phyloP scores from a whole-genome alignment of 371 early-diverging fungal genomes.

The Haplosporangium sp. region DNA sequence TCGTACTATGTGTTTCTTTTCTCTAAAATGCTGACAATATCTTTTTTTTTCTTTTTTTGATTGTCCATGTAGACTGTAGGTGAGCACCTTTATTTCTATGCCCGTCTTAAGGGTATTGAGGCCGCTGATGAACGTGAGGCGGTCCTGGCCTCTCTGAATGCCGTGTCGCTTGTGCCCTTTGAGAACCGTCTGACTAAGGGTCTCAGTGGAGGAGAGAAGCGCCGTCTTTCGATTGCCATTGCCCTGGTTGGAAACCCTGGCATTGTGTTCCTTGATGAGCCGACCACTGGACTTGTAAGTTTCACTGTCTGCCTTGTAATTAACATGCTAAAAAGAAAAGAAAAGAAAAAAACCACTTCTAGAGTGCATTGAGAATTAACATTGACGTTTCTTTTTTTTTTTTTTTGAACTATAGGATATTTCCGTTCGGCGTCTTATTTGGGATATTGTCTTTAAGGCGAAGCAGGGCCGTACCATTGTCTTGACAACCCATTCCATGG shows the following conservation, averaged over 20 bases:
- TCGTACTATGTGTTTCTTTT: background rate
- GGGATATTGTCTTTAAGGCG: slow-evolving; percentile 73
- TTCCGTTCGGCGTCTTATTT: slow-evolving; percentile 74
- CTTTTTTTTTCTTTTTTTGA: background rate
- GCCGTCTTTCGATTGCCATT: slow-evolving; percentile 72
- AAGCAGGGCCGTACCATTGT: slow-evolving; percentile 71
- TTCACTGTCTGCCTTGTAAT: background rate
- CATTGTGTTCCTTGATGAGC: slow-evolving; percentile 76
- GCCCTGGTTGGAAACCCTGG: slow-evolving; percentile 67
- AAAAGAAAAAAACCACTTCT: no score
- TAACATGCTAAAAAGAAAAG: background rate
- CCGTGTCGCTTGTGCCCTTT: slow-evolving; percentile 65
- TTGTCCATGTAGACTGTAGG: slow-evolving; percentile 60
- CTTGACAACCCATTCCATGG: slow-evolving; percentile 79
- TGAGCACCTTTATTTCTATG: slow-evolving; percentile 81
- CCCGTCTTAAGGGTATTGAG: slow-evolving; percentile 74
- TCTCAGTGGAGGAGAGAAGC: slow-evolving; percentile 72
- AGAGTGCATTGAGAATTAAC: no score
- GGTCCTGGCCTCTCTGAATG: slow-evolving; percentile 59
- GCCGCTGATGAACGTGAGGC: slow-evolving; percentile 59
- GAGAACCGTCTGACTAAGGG: slow-evolving; percentile 65
- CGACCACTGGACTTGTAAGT: slow-evolving; percentile 57
- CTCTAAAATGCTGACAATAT: background rate
- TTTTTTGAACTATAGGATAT: slow-evolving; percentile 64
- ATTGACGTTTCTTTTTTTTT: background rate